Evolutionary conservation across 768 basidiomycete species (phyloP).

Genomic region (Suillus cothurnatus): DNA sequence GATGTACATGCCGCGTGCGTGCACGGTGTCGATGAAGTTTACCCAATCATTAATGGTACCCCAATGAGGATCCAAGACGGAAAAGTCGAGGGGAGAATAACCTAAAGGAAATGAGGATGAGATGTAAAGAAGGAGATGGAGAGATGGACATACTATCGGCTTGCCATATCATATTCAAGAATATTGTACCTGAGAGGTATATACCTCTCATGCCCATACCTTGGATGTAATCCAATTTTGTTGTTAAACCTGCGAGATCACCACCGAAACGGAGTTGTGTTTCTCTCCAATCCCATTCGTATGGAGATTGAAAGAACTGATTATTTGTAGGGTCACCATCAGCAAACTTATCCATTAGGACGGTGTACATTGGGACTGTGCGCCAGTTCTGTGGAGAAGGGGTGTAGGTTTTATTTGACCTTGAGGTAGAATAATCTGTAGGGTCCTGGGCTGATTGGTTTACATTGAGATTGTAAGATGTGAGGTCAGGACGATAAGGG

Average conservation of each 20-base stretch:
- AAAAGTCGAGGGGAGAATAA: conserved; percentile 93
- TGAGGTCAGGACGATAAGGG: conserved; percentile 67
- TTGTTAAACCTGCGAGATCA: conserved; percentile 76
- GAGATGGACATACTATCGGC: conserved; percentile 67
- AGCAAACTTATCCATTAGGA: conserved; percentile 92
- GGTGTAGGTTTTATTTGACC: conserved; percentile 68
- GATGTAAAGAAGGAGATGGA: conserved; percentile 13
- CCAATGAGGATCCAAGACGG: conserved; percentile 91
- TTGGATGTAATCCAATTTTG: conserved; percentile 82
- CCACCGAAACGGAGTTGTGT: conserved; percentile 90
- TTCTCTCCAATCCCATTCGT: conserved; percentile 85
- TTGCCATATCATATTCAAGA: conserved; percentile 97
- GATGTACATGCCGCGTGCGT: conserved; percentile 84
- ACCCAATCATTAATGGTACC: conserved; percentile 84
- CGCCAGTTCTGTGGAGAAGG: conserved; percentile 89
- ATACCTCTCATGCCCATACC: conserved; percentile 86
- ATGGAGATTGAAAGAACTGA: conserved; percentile 80
- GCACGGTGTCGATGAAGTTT: conserved; percentile 71
- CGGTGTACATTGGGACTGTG: conserved; percentile 72
- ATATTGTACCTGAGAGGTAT: conserved; percentile 92
- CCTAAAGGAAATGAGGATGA: conserved; percentile 46
- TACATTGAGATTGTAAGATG: conserved; percentile 76
- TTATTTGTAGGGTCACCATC: conserved; percentile 93
- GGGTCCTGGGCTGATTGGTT: conserved; percentile 72
- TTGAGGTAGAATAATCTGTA: conserved; percentile 63